phyloP scores from a whole-genome alignment of 1,284 basidiomycete species.

The Ganoderma boninense region DNA sequence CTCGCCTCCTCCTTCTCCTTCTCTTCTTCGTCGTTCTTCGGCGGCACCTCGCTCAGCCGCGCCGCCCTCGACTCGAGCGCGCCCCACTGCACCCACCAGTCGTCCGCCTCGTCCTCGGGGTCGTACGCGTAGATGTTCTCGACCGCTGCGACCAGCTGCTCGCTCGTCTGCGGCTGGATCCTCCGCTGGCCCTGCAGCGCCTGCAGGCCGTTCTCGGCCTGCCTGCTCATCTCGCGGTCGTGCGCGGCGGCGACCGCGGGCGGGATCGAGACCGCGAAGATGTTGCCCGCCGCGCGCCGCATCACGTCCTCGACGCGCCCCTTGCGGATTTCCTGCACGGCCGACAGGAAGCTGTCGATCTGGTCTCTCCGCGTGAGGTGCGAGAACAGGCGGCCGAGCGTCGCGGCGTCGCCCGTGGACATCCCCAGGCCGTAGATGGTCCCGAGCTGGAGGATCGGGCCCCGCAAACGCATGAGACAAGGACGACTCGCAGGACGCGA shows the following conservation, averaged over 20 bases:
- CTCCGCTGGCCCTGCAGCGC: constrained; percentile 5
- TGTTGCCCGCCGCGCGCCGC: constrained; percentile 32
- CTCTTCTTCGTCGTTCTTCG: not conserved
- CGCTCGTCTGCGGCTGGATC: constrained; percentile 15
- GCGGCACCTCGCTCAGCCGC: not conserved
- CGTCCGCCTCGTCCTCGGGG: constrained; percentile 47
- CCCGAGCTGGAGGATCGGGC: constrained; percentile 50
- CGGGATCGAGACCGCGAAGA: constrained; percentile 32
- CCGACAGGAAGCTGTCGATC: constrained; percentile 58
- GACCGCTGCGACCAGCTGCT: constrained; percentile 27
- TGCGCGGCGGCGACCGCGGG: constrained; percentile 29
- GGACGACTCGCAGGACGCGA: not conserved
- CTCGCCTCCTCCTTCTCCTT: not conserved
- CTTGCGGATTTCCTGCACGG: constrained; percentile 56
- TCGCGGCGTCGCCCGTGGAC: constrained; percentile 63
- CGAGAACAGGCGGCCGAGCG: constrained; percentile 66
- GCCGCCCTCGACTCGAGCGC: constrained; percentile 1
- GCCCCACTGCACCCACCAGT: constrained; percentile 50
- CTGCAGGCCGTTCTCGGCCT: constrained; percentile 18
- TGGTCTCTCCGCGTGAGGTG: constrained; percentile 58
- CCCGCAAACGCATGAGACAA: not conserved
- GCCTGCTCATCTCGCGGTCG: constrained; percentile 16
- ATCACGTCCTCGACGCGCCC: constrained; percentile 31
- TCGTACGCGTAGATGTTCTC: constrained; percentile 43
- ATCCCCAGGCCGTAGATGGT: constrained; percentile 59